Evolutionary conservation across 164 flowering plant genomes (phyloP).

Genomic region (Euptelea pleiosperma): DNA sequence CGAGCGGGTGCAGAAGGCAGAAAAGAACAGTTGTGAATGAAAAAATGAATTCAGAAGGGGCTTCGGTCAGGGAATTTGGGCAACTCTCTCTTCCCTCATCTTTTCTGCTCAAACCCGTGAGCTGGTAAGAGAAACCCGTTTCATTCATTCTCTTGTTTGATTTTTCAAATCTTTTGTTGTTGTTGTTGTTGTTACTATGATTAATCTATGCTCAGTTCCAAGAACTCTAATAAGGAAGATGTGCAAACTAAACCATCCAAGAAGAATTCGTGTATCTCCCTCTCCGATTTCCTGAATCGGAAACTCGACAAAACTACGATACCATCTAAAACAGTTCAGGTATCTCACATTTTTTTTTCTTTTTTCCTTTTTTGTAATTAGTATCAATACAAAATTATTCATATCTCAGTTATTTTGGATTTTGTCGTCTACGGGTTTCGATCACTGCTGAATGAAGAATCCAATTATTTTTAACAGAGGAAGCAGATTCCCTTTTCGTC

Average conservation of each 20-base stretch:
- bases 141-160: background rate
- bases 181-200: background rate
- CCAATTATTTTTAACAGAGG: constrained; percentile 28
- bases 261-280: constrained; percentile 34
- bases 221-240: constrained; percentile 18
- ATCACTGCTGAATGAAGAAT: constrained; percentile 2
- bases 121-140: constrained; percentile 20
- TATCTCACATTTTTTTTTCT: constrained; percentile 8
- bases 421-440: background rate
- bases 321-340: constrained; percentile 40
- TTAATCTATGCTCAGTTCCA: constrained; percentile 12
- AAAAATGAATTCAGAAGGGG: constrained; percentile 22
- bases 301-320: constrained; percentile 40
- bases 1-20: background rate
- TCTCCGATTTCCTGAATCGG: constrained; percentile 56
- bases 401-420: background rate
- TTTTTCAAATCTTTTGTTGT: background rate
- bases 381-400: background rate
- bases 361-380: background rate
- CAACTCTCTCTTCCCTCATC: constrained; percentile 45
- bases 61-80: constrained; percentile 32
- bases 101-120: constrained; percentile 21
- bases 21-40: background rate
- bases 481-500: constrained; percentile 41
- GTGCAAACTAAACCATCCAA: constrained; percentile 13